A percentile compares a stretch with the other conserved stretches of the same genome.
These are phyloP conservation scores for Ogataea parapolymorpha DNA, from an alignment of 805 yeast genomes.

Conservation along the genomic window DNA sequence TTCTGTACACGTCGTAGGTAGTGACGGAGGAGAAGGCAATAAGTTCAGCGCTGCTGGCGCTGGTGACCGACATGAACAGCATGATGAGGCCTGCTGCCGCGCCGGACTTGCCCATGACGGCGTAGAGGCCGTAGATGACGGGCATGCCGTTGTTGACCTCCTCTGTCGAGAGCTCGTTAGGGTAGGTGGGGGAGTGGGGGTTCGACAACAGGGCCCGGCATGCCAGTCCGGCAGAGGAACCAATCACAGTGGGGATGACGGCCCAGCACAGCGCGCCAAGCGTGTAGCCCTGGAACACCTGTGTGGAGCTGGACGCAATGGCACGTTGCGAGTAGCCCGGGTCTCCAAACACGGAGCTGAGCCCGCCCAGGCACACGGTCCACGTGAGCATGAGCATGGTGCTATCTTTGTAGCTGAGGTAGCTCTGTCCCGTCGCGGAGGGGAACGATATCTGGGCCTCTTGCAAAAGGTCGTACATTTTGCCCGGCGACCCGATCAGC, in stretches of 20 bases:
- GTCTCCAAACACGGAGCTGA: slow-evolving; percentile 39
- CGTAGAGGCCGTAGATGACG: slow-evolving; percentile 32
- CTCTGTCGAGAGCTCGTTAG: slow-evolving; percentile 28
- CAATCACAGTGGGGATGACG: slow-evolving; percentile 33
- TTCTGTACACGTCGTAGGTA: slow-evolving; percentile 45
- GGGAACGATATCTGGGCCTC: slow-evolving; percentile 21
- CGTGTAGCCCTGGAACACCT: slow-evolving; percentile 38
- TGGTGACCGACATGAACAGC: slow-evolving; percentile 39
- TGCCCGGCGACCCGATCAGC: slow-evolving; percentile 21
- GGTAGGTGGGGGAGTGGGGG: slow-evolving; percentile 34
- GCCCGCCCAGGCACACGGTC: slow-evolving; percentile 35
- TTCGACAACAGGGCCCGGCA: slow-evolving; percentile 29
- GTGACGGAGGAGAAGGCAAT: slow-evolving; percentile 39
- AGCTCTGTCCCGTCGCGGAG: slow-evolving; percentile 34
- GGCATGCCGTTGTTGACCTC: slow-evolving; percentile 34
- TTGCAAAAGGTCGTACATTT: slow-evolving; percentile 27
- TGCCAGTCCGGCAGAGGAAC: slow-evolving; percentile 36
- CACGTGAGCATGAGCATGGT: slow-evolving; percentile 36
- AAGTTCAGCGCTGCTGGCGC: slow-evolving; percentile 41
- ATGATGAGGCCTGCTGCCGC: slow-evolving; percentile 34
- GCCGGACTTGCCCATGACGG: slow-evolving; percentile 33
- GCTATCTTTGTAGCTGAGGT: slow-evolving; percentile 36
- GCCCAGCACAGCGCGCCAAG: slow-evolving; percentile 29
- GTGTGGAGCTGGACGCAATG: slow-evolving; percentile 34
- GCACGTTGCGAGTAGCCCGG: slow-evolving; percentile 41